Conservation (phyloP, 2,329 filamentous ascomycete genomes). For the Verticillium nubilum region DNA sequence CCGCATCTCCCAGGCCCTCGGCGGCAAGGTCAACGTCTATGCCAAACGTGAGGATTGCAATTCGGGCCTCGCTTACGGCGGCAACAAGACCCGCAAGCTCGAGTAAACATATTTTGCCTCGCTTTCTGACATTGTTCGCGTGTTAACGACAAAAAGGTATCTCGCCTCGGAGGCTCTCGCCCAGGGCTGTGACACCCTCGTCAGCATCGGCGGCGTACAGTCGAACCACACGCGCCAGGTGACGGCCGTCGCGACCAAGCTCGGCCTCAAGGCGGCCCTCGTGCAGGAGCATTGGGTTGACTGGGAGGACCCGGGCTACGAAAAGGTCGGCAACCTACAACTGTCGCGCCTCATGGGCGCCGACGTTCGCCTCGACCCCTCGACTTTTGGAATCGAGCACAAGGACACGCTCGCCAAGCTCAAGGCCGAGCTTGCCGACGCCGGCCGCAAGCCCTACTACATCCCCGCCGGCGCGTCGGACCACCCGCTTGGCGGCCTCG, state of each 20-base stretch:
- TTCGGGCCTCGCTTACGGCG: constrained; percentile 60
- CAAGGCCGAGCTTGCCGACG: constrained; percentile 42
- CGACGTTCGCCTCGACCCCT: constrained; percentile 54
- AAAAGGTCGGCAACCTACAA: constrained; percentile 66
- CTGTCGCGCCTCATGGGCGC: constrained; percentile 63
- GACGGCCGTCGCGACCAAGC: constrained; percentile 53
- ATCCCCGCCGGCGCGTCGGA: constrained; percentile 68
- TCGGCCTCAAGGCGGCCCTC: constrained; percentile 50
- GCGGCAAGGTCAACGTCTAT: constrained; percentile 56
- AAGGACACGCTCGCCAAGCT: constrained; percentile 53
- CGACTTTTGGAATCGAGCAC: constrained; percentile 63
- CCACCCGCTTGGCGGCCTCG: constrained; percentile 63
- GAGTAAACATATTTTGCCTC: constrained; percentile 35
- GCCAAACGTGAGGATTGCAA: constrained; percentile 71
- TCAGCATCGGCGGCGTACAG: constrained; percentile 63
- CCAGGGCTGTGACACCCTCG: constrained; percentile 53
- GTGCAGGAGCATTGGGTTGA: constrained; percentile 68
- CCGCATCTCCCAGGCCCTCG: constrained; percentile 56
- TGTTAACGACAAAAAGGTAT: constrained; percentile 36
- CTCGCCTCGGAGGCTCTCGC: constrained; percentile 57
- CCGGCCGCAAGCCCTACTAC: constrained; percentile 61
- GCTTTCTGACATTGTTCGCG: neutral
- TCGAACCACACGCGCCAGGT: constrained; percentile 67
- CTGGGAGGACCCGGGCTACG: constrained; percentile 53
- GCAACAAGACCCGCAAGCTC: constrained; percentile 65